Base-by-base conservation (phyloP, 176 grass and related monocot genomes). In the Lolium multiflorum region DNA sequence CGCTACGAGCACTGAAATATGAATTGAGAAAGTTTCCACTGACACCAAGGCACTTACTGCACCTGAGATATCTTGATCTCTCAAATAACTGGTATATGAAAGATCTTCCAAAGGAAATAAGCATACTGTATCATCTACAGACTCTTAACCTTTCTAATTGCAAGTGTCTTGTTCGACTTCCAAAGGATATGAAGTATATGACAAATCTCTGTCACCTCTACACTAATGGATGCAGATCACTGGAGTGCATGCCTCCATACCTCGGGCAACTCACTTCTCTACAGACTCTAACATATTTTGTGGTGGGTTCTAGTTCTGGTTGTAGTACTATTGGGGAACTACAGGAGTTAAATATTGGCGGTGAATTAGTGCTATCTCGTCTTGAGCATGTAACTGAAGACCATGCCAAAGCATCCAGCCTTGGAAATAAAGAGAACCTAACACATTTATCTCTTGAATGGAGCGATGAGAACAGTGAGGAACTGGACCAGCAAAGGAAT, bases 171-270 rank as follows among this genome's bases (percentile, higher is more conserved):
- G 7, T 1, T 37, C 37, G 0, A 14, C 76, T 86, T 60, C 89
- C 89, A 76, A 63, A 79, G 26, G 58, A 87, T 44, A 91, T 91
- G 86, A 78, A 67, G 52, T 81, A 68, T 51, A 77, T 88, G 89
- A n/a, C 2, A 1, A 86, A 17, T 39, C 88, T 90, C 22, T 5
- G 78, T 0, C 78, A 90, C 26, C 58, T 90, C 21, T 88, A 84
- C 5, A 79, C 64, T 41, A 11, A 61, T 14, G 11, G 6, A 6
- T 85, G 75, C 3, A 0, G 0, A 66, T 47, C 37, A 3, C 51
- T 91, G 58, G 16, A 37, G 25, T 51, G 4, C n/a, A 88, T 91
- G 85, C 81, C 89, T 39, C 1, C 55, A 4, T 51, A 26, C 1
- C 41, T 88, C 0, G 63, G 85, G 35, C 13, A 88, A 5, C 48